Percentiles rank a stretch among this genome's conserved stretches.
Conservation (phyloP, 2,329 filamentous ascomycete genomes). For the Tothia fuscella region DNA sequence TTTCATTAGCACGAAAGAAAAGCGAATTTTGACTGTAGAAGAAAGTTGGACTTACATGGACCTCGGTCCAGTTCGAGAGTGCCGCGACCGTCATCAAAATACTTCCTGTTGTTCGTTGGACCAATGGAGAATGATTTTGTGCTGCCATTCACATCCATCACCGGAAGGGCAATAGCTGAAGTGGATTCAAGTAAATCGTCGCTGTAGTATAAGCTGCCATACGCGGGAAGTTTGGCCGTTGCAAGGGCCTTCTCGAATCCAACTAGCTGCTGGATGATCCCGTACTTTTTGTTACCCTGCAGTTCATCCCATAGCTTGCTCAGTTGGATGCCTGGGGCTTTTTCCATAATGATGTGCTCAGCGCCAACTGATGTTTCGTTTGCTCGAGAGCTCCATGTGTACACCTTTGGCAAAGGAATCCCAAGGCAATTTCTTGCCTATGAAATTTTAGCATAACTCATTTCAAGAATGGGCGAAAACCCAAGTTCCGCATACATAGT, state of each 20-base stretch:
- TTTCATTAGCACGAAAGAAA: no score
- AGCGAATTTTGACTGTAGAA: no score
- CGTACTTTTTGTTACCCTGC: background rate
- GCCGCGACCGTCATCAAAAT: background rate
- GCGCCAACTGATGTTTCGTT: slow-evolving; percentile 3
- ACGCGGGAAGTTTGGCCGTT: slow-evolving; percentile 1
- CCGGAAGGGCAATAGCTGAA: no score
- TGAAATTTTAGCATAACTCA: no score
- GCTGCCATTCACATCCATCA: background rate
- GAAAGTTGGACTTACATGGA: no score
- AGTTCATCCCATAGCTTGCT: background rate
- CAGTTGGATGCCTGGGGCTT: slow-evolving; percentile 8
- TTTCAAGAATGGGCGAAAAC: no score
- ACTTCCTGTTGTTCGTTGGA: background rate
- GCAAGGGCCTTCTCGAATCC: background rate
- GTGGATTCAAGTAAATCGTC: no score
- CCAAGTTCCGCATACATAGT: slow-evolving; percentile 14
- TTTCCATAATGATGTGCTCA: slow-evolving; percentile 11
- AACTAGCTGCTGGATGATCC: background rate
- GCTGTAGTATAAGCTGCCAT: background rate
- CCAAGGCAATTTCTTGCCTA: no score
- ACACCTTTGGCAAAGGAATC: slow-evolving; percentile 4
- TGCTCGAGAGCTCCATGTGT: background rate
- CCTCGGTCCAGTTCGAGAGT: background rate
- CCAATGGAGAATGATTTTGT: background rate